Percentiles rank a stretch among this genome's conserved stretches.
Evolutionary conservation across 805 yeast species (phyloP).

Genomic region (Yamadazyma olivae): DNA sequence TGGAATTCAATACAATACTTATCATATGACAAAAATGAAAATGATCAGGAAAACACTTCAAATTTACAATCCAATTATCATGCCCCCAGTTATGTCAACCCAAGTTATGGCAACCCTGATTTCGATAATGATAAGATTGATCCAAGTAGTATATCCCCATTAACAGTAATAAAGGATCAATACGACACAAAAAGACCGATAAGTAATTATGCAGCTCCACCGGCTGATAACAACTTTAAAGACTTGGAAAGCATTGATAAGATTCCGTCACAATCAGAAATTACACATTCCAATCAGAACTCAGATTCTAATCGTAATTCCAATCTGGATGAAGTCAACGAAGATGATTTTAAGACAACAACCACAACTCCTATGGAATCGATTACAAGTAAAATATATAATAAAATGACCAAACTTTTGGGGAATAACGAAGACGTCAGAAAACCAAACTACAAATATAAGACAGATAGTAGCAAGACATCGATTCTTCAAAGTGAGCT

Average conservation of each 20-base stretch:
- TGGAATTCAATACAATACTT: conserved; percentile 15
- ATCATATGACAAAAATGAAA: background rate
- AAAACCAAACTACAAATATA: background rate
- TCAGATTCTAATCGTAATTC: no score
- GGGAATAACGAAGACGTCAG: background rate
- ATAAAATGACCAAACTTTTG: conserved; percentile 13
- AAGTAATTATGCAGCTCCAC: background rate
- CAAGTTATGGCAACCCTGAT: background rate
- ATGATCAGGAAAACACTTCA: background rate
- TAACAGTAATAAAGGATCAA: conserved; percentile 25
- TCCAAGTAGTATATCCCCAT: conserved; percentile 21
- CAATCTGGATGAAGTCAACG: background rate
- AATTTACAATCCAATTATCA: background rate
- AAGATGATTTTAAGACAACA: background rate
- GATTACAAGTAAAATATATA: conserved; percentile 12
- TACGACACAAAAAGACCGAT: conserved; percentile 22
- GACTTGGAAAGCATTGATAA: conserved; percentile 3
- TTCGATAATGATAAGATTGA: no score
- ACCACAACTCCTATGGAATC: conserved; percentile 3
- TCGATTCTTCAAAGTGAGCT: conserved; percentile 21
- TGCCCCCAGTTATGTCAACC: no score
- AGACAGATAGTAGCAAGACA: background rate
- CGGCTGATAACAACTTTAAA: conserved; percentile 6
- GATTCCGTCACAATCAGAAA: background rate
- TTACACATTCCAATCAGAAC: background rate